These are phyloP conservation scores for Xylariales sp. DNA, from an alignment of 2,329 filamentous ascomycete species.

Conservation along the genomic window DNA sequence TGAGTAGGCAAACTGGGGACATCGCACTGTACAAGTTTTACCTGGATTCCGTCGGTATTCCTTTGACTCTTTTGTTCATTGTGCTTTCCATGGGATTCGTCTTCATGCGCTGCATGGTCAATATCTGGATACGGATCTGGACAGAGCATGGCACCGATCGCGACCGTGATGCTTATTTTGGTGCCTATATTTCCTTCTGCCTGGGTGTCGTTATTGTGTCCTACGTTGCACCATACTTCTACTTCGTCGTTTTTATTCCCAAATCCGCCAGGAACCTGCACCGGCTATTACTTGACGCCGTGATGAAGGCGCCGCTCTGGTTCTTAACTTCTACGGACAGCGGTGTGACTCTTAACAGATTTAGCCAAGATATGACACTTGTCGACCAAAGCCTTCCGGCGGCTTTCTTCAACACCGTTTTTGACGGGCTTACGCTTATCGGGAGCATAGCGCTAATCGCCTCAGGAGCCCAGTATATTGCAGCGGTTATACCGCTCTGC, in stretches of 20 bases:
- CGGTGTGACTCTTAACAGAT: conserved; percentile 37
- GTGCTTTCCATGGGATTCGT: not conserved
- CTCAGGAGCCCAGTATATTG: conserved; percentile 34
- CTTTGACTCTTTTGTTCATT: not conserved
- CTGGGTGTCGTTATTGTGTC: not conserved
- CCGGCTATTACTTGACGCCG: not conserved
- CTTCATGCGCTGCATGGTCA: too few species aligned
- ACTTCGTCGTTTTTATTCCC: not conserved
- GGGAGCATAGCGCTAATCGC: conserved; percentile 32
- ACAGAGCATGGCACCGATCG: not conserved
- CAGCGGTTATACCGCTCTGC: not conserved
- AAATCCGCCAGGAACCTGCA: conserved; percentile 1
- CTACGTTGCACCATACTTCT: not conserved
- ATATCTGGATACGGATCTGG: not conserved
- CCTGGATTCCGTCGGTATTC: not conserved
- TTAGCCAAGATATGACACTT: conserved; percentile 39
- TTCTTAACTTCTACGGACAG: conserved; percentile 35
- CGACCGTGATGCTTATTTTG: not conserved
- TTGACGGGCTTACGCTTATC: conserved; percentile 33
- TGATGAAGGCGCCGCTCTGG: conserved; percentile 26
- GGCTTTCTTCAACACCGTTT: conserved; percentile 20
- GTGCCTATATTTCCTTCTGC: not conserved
- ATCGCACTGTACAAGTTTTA: not conserved
- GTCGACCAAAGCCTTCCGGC: conserved; percentile 36
- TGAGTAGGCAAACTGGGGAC: not conserved